Base-by-base conservation (phyloP, 176 grass and related monocot genomes). In the Rhynchospora breviuscula region DNA sequence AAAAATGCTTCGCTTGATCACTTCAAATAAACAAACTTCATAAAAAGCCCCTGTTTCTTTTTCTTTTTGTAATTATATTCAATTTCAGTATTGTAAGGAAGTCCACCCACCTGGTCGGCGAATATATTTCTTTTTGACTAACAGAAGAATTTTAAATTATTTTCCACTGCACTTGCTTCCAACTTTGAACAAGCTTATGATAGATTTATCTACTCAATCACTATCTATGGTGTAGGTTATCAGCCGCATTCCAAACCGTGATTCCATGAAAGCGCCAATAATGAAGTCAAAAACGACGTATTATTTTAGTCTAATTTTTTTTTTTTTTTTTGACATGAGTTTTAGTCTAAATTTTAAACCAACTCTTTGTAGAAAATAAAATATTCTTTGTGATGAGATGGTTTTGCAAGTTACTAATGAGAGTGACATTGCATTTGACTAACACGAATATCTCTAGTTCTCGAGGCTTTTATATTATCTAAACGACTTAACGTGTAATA, bases 371-470 rank as follows among this genome's bases (percentile, higher is more conserved):
- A 25, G 59, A 78, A 79, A 58, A 31, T 58, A 57, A 13, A 1
- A 10, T 33, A 45, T 21, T 61, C 21, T 61, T 44, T 63, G 11
- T n/a, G 6, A 49, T 45, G 56, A 81, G 9, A 48, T 26, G 60
- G 59, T 18, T 43, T 11, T 81, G 59, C 59, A 46, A 63, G 59
- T 64, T 59, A 11, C 31, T 33, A 15, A 15, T 62, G 11, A 81
- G 6, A 81, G 59, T 81, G 79, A 81, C 57, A 44, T 81, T 64
- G 8, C 59, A 61, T 75, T 73, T 75, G 73, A 78, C 73, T 57
- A 18, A 57, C 21, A 57, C 0, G 11, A 75, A 72, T 15, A 8
- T 18, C 5, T 74, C 51, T 13, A 52, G 19, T 49, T 74, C 9
- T 51, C 21, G 25, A 75, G 73, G 51, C 23, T 78, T 12, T 21